Conservation (phyloP, 2,329 filamentous ascomycete genomes). For the Paraconiothyrium sp. region DNA sequence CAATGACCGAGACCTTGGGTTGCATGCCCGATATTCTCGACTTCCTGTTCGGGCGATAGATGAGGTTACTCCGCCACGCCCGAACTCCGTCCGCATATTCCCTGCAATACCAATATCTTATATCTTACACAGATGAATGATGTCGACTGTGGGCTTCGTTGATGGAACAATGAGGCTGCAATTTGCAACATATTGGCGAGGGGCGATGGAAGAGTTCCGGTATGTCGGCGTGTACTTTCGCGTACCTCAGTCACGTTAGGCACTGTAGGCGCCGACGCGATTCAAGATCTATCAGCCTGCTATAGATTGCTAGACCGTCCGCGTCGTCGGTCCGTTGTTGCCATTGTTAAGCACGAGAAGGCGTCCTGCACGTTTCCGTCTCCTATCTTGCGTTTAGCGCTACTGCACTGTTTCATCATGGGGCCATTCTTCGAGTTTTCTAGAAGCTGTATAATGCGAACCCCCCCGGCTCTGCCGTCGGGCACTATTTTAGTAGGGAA, state of each 20-base stretch:
- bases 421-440: neutral
- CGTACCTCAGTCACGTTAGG: neutral
- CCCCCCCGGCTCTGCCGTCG: neutral
- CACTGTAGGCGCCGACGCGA: neutral
- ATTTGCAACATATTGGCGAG: neutral
- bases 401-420: neutral
- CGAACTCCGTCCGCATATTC: conserved; percentile 12
- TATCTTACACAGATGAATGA: neutral
- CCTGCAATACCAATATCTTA: neutral
- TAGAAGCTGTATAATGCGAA: neutral
- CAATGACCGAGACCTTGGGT: conserved; percentile 7
- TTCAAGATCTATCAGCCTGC: neutral
- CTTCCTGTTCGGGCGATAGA: conserved; percentile 11
- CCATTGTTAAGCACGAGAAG: neutral
- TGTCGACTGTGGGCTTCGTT: neutral
- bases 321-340: too few relatives aligned
- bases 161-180: neutral
- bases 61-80: conserved; percentile 4
- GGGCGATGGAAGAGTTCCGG: neutral
- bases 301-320: neutral
- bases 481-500: neutral
- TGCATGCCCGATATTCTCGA: conserved; percentile 4
- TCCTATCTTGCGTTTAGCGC: neutral
- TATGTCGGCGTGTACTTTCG: neutral
- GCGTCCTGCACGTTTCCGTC: neutral